phyloP scores from a whole-genome alignment of 2,329 filamentous ascomycete genomes.

The Trichoderma sp. region DNA sequence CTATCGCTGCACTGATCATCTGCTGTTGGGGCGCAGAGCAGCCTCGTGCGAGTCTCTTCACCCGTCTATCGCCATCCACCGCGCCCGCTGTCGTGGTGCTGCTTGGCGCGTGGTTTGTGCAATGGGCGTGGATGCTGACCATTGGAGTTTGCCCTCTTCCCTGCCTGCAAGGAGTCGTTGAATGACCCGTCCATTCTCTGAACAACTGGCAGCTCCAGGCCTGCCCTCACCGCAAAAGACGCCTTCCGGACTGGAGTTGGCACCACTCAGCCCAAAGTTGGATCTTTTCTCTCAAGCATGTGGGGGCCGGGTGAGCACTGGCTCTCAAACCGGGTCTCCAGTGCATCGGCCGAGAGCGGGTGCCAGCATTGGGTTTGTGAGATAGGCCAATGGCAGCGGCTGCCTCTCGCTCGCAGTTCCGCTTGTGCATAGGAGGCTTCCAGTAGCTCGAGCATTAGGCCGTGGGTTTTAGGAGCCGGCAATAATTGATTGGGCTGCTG shows the following conservation, averaged over 20 bases:
- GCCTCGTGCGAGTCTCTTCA: constrained; percentile 9
- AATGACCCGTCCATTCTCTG: not conserved
- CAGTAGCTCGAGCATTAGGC: not conserved
- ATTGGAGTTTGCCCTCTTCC: not conserved
- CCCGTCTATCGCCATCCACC: constrained; percentile 15
- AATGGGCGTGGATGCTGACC: not conserved
- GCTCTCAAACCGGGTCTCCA: constrained; percentile 12
- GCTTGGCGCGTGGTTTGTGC: not conserved
- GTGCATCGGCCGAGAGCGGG: constrained; percentile 26
- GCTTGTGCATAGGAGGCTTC: no score
- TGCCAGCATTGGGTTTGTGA: constrained; percentile 15
- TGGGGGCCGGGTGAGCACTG: constrained; percentile 3
- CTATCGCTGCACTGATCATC: not conserved
- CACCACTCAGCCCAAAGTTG: constrained; percentile 3
- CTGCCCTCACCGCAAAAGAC: constrained; percentile 19
- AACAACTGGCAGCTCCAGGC: not conserved
- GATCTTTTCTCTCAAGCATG: not conserved
- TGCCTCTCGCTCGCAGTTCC: not conserved
- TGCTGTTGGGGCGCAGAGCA: not conserved
- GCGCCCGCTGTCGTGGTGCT: not conserved
- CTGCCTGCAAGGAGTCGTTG: no score
- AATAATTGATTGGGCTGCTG: not conserved
- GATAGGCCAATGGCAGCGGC: constrained; percentile 8
- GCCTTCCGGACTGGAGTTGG: constrained; percentile 16
- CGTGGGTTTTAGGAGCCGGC: constrained; percentile 11